phyloP scores from a whole-genome alignment of 2,329 filamentous ascomycete genomes.

The Cladophialophora chaetospira region DNA sequence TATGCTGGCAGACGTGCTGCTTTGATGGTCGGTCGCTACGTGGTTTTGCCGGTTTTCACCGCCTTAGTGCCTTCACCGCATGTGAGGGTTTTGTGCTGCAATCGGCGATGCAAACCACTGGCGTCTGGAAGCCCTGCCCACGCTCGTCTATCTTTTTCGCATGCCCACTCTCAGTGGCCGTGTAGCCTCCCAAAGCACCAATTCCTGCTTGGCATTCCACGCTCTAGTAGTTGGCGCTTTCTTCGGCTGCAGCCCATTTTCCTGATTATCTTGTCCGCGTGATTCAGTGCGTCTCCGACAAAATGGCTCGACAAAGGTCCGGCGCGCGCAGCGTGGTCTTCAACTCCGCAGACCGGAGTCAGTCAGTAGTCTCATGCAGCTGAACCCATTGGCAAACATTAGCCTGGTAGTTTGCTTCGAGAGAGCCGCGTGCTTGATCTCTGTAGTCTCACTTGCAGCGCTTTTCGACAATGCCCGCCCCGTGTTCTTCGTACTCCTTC shows the following conservation, averaged over 20 bases:
- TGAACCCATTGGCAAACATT: not conserved
- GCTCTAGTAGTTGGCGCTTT: not conserved
- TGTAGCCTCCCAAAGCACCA: not conserved
- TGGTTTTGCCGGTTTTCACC: not conserved
- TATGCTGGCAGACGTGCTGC: not conserved
- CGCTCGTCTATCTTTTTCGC: not conserved
- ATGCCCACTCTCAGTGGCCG: not conserved
- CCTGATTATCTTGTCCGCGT: slow-evolving; percentile 1
- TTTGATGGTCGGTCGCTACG: not conserved
- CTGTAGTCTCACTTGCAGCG: slow-evolving; percentile 73
- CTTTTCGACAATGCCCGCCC: slow-evolving; percentile 87
- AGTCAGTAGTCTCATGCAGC: slow-evolving; percentile 8
- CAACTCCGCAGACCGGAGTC: not conserved
- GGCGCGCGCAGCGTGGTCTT: not conserved
- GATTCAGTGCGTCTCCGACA: not conserved
- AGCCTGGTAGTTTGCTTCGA: not conserved
- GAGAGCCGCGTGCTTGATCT: not conserved
- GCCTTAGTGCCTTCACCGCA: not conserved
- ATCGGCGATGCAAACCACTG: not conserved
- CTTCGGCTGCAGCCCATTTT: slow-evolving; percentile 3
- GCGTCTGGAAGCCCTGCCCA: not conserved
- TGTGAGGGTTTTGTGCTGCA: not conserved
- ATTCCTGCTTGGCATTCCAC: slow-evolving; percentile 2
- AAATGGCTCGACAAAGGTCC: not conserved
- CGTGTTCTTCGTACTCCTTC: slow-evolving; percentile 98